Percentiles rank a stretch among this genome's conserved stretches.
Conservation (phyloP, 805 yeast species). For the Isabelozyma pseudorhagii region DNA sequence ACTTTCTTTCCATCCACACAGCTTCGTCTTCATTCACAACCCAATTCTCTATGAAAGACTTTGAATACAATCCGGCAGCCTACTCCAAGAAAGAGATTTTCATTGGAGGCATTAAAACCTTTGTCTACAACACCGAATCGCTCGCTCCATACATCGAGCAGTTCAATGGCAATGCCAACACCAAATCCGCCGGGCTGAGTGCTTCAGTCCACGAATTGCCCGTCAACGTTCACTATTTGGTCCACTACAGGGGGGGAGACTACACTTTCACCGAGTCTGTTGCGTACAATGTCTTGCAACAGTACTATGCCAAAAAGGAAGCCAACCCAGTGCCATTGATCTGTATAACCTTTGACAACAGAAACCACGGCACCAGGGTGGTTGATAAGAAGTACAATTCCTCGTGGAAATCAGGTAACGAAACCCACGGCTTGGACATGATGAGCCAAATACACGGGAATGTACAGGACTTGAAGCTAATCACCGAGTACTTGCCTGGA, state of each 20-base stretch:
- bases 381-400: constrained; percentile 32
- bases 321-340: constrained; percentile 31
- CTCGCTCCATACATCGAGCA: constrained; percentile 23
- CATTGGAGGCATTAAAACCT: constrained; percentile 47
- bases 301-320: constrained; percentile 16
- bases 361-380: constrained; percentile 54
- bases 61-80: constrained; percentile 12
- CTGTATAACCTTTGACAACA: constrained; percentile 49
- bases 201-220: constrained; percentile 18
- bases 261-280: constrained; percentile 36
- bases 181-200: neutral
- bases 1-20: neutral
- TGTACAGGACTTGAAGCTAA: constrained; percentile 39
- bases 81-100: constrained; percentile 12
- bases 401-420: constrained; percentile 48
- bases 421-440: constrained; percentile 51
- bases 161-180: constrained; percentile 3
- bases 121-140: constrained; percentile 38
- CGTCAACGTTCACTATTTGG: constrained; percentile 40
- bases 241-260: constrained; percentile 45
- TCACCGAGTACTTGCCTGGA: constrained; percentile 45
- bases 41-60: constrained; percentile 8
- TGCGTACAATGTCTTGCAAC: constrained; percentile 34
- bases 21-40: neutral
- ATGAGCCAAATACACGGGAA: constrained; percentile 46